Percentiles rank a stretch among this genome's conserved stretches.
phyloP scores from a whole-genome alignment of 371 early-diverging fungal genomes.

The Mortierella sp. region DNA sequence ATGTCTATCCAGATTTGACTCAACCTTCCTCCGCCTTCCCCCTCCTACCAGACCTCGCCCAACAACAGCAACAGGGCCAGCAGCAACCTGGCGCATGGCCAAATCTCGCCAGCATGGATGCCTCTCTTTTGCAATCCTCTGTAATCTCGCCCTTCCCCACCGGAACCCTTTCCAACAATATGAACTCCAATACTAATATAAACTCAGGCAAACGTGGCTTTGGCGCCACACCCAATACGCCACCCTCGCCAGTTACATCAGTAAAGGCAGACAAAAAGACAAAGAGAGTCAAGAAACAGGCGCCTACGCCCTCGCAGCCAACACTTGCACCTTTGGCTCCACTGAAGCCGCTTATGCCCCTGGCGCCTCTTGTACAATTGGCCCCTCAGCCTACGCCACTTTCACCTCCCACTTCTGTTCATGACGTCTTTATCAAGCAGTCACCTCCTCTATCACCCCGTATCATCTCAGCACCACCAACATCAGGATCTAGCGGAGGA shows the following conservation, averaged over 20 bases:
- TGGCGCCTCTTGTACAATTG: constrained; percentile 33
- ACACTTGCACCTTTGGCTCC: constrained; percentile 27
- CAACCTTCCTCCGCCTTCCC: constrained; percentile 26
- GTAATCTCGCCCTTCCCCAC: constrained; percentile 20
- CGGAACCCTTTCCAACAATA: constrained; percentile 1
- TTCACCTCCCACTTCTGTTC: constrained; percentile 50
- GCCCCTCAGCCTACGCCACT: constrained; percentile 47
- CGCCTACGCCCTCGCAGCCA: constrained; percentile 22
- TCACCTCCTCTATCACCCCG: constrained; percentile 51
- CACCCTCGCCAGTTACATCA: constrained; percentile 41
- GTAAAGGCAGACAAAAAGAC: constrained; percentile 26
- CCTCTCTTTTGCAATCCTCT: constrained; percentile 28
- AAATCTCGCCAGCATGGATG: constrained; percentile 25
- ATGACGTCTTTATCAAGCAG: constrained; percentile 46
- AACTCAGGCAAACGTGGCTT: neutral
- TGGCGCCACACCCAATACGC: constrained; percentile 15
- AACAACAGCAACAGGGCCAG: constrained; percentile 39
- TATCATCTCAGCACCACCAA: constrained; percentile 18
- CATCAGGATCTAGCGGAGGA: neutral
- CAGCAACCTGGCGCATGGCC: constrained; percentile 51
- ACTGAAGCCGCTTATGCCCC: constrained; percentile 20
- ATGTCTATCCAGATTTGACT: constrained; percentile 42
- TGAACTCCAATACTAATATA: neutral
- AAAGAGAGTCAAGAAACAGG: constrained; percentile 42
- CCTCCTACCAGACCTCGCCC: constrained; percentile 19